Conservation (phyloP, 192 early-diverging fungal genomes). For the Geranomyces variabilis region DNA sequence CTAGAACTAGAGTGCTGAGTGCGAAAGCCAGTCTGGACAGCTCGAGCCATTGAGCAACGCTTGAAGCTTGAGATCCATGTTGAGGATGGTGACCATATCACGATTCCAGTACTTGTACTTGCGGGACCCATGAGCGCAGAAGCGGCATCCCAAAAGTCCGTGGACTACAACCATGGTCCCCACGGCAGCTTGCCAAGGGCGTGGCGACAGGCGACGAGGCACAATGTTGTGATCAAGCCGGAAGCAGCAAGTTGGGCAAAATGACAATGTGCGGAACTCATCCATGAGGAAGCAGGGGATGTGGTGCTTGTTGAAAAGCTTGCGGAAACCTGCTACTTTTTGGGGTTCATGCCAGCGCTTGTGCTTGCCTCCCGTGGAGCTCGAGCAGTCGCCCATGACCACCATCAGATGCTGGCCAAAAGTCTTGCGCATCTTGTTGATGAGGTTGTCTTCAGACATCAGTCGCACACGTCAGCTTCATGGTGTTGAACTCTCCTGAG, state of each 20-base stretch:
- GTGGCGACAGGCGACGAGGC: background rate
- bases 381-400: constrained; percentile 32
- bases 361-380: constrained; percentile 14
- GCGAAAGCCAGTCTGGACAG: no score
- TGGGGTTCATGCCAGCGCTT: background rate
- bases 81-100: constrained; percentile 19
- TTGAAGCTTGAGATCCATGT: constrained; percentile 25
- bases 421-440: constrained; percentile 7
- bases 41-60: no score
- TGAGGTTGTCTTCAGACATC: constrained; percentile 23
- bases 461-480: no score
- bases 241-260: constrained; percentile 10
- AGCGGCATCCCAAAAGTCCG: constrained; percentile 27
- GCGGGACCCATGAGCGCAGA: constrained; percentile 1
- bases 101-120: constrained; percentile 24
- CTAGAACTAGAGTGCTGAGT: no score
- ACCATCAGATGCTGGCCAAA: constrained; percentile 13
- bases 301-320: constrained; percentile 15
- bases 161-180: constrained; percentile 16
- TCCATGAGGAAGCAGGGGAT: constrained; percentile 25
- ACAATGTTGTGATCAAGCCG: background rate
- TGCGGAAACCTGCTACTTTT: constrained; percentile 18
- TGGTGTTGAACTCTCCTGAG: no score
- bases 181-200: constrained; percentile 8
- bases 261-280: constrained; percentile 21